Conservation (phyloP, 495 filamentous ascomycete species). For the Friedmanniomyces endolithicus region DNA sequence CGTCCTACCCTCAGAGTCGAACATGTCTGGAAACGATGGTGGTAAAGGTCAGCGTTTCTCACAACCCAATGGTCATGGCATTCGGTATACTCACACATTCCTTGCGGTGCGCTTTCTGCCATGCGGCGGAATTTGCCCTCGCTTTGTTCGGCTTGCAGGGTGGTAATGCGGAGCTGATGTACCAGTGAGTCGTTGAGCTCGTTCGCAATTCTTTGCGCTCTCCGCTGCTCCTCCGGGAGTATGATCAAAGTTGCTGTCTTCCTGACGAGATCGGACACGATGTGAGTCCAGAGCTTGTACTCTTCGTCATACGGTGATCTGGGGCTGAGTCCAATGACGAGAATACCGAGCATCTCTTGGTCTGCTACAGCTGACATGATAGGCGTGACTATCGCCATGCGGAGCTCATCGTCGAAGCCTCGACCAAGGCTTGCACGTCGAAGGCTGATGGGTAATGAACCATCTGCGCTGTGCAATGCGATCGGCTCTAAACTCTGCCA, state of each 20-base stretch:
- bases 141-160: conserved; percentile 52
- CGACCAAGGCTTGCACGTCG: conserved; percentile 47
- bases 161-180: conserved; percentile 49
- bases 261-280: conserved; percentile 51
- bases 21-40: too few species aligned
- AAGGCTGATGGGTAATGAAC: conserved; percentile 42
- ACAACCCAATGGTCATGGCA: not conserved
- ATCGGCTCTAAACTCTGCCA: not conserved
- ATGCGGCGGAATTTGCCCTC: conserved; percentile 58
- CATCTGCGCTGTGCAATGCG: conserved; percentile 27
- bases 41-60: not conserved
- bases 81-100: conserved; percentile 52
- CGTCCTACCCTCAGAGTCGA: conserved; percentile 45
- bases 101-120: conserved; percentile 57
- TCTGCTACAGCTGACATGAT: conserved; percentile 54
- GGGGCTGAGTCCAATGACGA: conserved; percentile 56
- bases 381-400: conserved; percentile 50
- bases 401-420: conserved; percentile 48
- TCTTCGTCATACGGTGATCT: conserved; percentile 53
- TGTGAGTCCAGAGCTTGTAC: conserved; percentile 52
- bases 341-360: conserved; percentile 45
- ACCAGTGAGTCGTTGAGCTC: conserved; percentile 51
- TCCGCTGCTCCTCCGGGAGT: conserved; percentile 60
- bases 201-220: conserved; percentile 51
- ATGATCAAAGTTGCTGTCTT: conserved; percentile 58